Evolutionary conservation across 805 yeast genomes (phyloP), one percentile per base, ranked within the genome.

Genomic region (Wickerhamiella vanderwaltii): DNA sequence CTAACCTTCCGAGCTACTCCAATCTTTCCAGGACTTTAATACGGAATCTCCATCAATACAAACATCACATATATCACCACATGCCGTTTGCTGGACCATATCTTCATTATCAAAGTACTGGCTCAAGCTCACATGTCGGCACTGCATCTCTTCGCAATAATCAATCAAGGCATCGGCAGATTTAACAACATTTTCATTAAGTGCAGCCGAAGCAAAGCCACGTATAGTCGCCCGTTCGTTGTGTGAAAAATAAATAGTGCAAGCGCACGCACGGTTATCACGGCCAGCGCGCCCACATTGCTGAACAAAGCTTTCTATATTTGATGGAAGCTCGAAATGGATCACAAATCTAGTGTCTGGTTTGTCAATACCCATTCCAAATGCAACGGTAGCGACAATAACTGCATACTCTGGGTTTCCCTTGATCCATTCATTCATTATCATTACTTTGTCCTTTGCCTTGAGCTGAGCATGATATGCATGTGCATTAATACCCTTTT

Each of bases 231-330:
- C 33, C 83, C 95, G 49, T 71, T 73, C 62, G 77, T 78, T 4
- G 77, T 70, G 57, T 2, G 53, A 43, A 26, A 79, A 91, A 53
- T 73, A 88, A 70, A 88, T 71, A 13, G 85, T 72, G 62, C 97
- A 87, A 44, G 80, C 79, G 1, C 94, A 80, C 30, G 70, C 75
- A 6, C 72, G 63, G 0, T 97, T 95, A 64, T 91, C 98, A 64
- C 98, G 73, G 2, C 98, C 98, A 3, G 96, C 97, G 61, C 98
- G 75, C 7, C 98, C 98, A 1, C 97, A 86, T 57, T 91, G 98
- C 61, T 91, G 98, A 53, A 87, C 88, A 57, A 87, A 91, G 0
- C 95, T 96, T 61, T 91, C 98, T 48, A 91, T 66, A 39, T 85
- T 84, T 54, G 94, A 64, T 0, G 98, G 97, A 22, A 91, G 64